Percentiles rank a stretch among this genome's conserved stretches.
Conservation (phyloP, 805 yeast species). For the Metschnikowia baotianmanensis region DNA sequence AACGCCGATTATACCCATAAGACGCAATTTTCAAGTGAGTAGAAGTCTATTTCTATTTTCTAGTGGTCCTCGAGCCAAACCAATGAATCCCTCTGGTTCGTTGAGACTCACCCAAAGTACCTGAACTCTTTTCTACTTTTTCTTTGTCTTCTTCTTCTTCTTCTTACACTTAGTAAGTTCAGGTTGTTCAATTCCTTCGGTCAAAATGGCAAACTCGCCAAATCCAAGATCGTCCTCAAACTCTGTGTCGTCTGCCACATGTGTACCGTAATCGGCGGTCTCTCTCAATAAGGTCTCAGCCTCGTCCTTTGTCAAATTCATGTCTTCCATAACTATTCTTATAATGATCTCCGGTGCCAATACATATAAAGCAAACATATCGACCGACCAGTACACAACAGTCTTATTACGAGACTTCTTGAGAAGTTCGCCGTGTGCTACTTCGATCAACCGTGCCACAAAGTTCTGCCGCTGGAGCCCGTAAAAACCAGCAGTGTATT, state of each 20-base stretch:
- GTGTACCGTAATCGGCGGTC: conserved; percentile 49
- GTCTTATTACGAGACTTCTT: conserved; percentile 35
- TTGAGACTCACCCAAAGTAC: no score
- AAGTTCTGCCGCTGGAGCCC: conserved; percentile 57
- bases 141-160: neutral
- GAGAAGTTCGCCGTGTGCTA: conserved; percentile 23
- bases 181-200: neutral
- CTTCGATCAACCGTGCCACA: conserved; percentile 44
- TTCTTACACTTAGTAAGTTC: no score
- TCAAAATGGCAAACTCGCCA: conserved; percentile 10
- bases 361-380: conserved; percentile 55
- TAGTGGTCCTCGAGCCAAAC: no score
- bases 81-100: no score
- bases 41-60: no score
- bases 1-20: no score
- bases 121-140: neutral
- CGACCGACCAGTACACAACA: conserved; percentile 58
- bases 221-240: conserved; percentile 29
- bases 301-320: conserved; percentile 31
- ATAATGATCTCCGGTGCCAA: conserved; percentile 62
- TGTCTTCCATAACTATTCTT: conserved; percentile 48
- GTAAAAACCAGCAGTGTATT: conserved; percentile 56
- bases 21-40: no score
- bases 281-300: conserved; percentile 48
- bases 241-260: conserved; percentile 31